phyloP scores from a whole-genome alignment of 805 yeast species.

The Starmera caribaea region DNA sequence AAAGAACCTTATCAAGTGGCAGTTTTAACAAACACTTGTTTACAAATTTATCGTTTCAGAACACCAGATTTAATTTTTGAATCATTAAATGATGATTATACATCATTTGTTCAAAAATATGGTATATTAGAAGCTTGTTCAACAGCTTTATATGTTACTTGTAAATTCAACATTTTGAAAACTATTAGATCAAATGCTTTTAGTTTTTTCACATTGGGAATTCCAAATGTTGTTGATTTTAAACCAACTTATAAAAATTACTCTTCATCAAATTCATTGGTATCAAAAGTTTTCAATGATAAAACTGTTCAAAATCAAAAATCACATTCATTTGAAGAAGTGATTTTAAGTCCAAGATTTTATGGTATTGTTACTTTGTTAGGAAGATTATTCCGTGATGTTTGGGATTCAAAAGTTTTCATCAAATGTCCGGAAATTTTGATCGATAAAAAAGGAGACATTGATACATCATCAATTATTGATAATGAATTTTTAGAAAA shows the following conservation, averaged over 20 bases:
- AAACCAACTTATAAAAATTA: conserved; percentile 27
- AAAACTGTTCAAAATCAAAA: conserved; percentile 20
- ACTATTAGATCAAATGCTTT: conserved; percentile 32
- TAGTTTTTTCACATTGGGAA: conserved; percentile 31
- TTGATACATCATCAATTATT: conserved; percentile 20
- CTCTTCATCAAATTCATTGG: conserved; percentile 10
- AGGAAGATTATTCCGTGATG: conserved; percentile 66
- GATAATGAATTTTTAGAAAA: conserved; percentile 29
- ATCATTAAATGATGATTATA: conserved; percentile 57
- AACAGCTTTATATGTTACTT: conserved; percentile 74
- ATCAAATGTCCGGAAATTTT: conserved; percentile 22
- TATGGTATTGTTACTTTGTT: conserved; percentile 78
- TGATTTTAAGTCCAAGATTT: conserved; percentile 84
- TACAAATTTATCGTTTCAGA: conserved; percentile 66
- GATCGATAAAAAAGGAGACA: conserved; percentile 24
- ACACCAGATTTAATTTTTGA: conserved; percentile 75
- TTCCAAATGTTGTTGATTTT: conserved; percentile 32
- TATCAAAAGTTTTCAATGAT: conserved; percentile 6
- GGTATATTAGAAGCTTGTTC: conserved; percentile 90
- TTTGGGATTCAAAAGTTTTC: conserved; percentile 73
- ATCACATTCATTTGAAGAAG: conserved; percentile 47
- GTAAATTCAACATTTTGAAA: conserved; percentile 58
- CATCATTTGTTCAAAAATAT: conserved; percentile 64
- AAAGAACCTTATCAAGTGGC: conserved; percentile 63
- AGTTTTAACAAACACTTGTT: conserved; percentile 69